phyloP scores from a whole-genome alignment of 495 filamentous ascomycete genomes.

The Trypethelium eluteriae region DNA sequence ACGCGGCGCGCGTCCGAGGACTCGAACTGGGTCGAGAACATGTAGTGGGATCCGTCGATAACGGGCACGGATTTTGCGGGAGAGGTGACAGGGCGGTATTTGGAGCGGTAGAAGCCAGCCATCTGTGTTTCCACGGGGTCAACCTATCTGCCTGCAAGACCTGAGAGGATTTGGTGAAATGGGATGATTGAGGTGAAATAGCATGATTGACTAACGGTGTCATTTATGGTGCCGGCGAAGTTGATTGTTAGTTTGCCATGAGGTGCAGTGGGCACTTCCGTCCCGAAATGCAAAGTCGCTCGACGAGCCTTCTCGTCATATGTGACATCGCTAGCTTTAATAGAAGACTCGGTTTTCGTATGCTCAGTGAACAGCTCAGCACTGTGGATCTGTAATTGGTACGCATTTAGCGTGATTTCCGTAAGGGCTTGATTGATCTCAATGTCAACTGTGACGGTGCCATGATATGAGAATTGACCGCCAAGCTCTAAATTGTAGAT shows the following conservation, averaged over 20 bases:
- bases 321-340: conserved; percentile 56
- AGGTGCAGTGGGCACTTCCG: conserved; percentile 53
- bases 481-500: conserved; percentile 70
- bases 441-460: conserved; percentile 58
- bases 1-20: conserved; percentile 88
- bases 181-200: conserved; percentile 31
- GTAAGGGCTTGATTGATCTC: conserved; percentile 55
- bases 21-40: conserved; percentile 90
- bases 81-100: conserved; percentile 73
- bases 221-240: conserved; percentile 83
- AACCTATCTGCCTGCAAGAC: too few species aligned
- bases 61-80: conserved; percentile 64
- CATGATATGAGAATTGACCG: conserved; percentile 71
- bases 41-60: conserved; percentile 70
- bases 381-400: conserved; percentile 54
- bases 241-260: conserved; percentile 61
- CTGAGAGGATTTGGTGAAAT: too few species aligned
- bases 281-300: conserved; percentile 61
- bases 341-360: conserved; percentile 41
- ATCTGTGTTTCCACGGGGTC: conserved; percentile 32
- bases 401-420: conserved; percentile 67
- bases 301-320: conserved; percentile 78
- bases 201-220: conserved; percentile 28
- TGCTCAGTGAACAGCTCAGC: conserved; percentile 43
- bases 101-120: conserved; percentile 92